Evolutionary conservation across 768 basidiomycete genomes (phyloP), one percentile per base, ranked within the genome.

Genomic region (Rhizopogon roseolus): DNA sequence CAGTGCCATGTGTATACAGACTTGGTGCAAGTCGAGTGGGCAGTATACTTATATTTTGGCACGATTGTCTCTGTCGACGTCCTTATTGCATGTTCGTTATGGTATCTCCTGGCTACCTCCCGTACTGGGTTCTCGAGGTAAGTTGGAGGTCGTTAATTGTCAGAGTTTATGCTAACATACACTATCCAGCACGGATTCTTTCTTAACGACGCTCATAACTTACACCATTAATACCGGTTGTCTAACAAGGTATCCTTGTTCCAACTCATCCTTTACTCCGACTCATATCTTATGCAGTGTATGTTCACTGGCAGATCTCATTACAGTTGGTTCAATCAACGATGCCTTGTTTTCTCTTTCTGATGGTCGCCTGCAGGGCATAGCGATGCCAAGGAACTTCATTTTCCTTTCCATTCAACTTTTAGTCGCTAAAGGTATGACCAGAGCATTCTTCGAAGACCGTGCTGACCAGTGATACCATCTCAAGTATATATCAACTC

Each of bases 311-410:
- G 1, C 17, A 25, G 28, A 28, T 44, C 28, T 52, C 9, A 34
- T 36, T 4, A n/a, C 19, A 2, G 51, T 52, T 13, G 10, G 43
- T 11, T 50, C n/a, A 36, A 36, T 36, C 9, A 22, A 3, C 22
- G 10, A 4, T 36, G 10, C 6, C 8, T 8, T 34, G 19, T n/a
- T 10, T 32, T 9, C 10, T 9, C 1, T 48, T 14, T 48, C 46
- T 48, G 19, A 48, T 2, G 4, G 7, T 34, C 34, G 10, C 34
- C 51, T 34, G 19, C 51, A 52, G 51, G 49, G 45, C 19, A 46
- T 42, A 52, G 19, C 8, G 9, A 52, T 52, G 51, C 51, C 46
- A 27, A 16, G 3, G 6, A 52, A 52, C 29, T 52, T 49, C 36
- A 32, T 52, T 17, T 52, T 52, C 11, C 29, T 52, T 17, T n/a